Conservation (phyloP, 768 basidiomycete species). For the Chlorophyllum brunneum region DNA sequence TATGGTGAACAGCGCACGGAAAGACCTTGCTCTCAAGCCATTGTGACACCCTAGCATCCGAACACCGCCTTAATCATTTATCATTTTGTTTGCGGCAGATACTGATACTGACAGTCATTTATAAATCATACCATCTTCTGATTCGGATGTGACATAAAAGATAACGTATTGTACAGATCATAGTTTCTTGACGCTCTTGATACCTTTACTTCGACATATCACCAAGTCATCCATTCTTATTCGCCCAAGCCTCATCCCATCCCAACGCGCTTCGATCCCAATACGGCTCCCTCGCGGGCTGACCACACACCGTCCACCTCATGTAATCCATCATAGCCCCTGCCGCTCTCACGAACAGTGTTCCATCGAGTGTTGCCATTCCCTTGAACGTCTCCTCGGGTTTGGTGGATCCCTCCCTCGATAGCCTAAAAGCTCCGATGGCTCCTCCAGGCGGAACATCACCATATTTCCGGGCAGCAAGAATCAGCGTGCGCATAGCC, state of each 20-base stretch:
- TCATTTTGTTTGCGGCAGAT: no score
- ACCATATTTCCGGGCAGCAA: constrained; percentile 46
- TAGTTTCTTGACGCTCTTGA: not conserved
- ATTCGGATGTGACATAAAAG: no score
- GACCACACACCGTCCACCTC: constrained; percentile 53
- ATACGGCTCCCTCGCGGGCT: constrained; percentile 31
- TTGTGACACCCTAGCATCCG: no score
- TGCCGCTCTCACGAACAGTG: constrained; percentile 53
- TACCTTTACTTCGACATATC: not conserved
- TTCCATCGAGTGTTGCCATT: constrained; percentile 45
- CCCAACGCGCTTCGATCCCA: constrained; percentile 60
- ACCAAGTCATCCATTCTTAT: constrained; percentile 22
- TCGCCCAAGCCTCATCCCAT: constrained; percentile 58
- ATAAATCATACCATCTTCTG: not conserved
- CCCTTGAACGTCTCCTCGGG: constrained; percentile 43
- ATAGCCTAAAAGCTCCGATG: constrained; percentile 36
- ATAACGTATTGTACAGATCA: not conserved
- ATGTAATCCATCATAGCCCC: constrained; percentile 52
- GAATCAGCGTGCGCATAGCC: constrained; percentile 42
- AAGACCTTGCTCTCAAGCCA: constrained; percentile 16
- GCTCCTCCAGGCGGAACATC: constrained; percentile 33
- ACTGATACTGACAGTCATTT: no score
- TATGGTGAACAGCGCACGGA: constrained; percentile 20
- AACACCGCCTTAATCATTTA: no score
- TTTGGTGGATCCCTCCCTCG: constrained; percentile 14